phyloP scores from a whole-genome alignment of 495 filamentous ascomycete species.

The Penicillium macrosclerotiorum region DNA sequence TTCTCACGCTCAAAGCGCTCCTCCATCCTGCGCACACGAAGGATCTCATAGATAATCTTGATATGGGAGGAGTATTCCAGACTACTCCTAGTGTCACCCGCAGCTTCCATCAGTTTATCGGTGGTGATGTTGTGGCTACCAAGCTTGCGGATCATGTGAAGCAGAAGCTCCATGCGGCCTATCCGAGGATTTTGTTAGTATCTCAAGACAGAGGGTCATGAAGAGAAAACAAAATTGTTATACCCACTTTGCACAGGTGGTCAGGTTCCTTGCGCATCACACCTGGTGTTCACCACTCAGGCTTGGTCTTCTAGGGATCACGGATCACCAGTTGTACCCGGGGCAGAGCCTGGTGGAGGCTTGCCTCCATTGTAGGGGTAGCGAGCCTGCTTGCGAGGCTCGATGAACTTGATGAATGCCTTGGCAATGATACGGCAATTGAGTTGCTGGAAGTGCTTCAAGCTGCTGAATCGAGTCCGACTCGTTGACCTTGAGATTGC shows the following conservation, averaged over 20 bases:
- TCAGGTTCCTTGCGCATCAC: conserved; percentile 78
- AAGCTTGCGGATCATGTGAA: conserved; percentile 46
- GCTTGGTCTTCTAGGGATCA: conserved; percentile 45
- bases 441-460: conserved; percentile 69
- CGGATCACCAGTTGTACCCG: conserved; percentile 40
- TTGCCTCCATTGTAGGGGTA: conserved; percentile 72
- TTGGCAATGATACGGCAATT: conserved; percentile 67
- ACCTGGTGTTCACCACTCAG: conserved; percentile 76
- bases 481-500: conserved; percentile 36
- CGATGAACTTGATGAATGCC: conserved; percentile 74
- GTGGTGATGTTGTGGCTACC: conserved; percentile 34
- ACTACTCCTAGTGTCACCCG: conserved; percentile 39
- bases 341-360: conserved; percentile 29
- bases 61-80: conserved; percentile 35
- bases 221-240: too few species aligned
- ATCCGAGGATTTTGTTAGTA: background rate
- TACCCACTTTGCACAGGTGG: conserved; percentile 75
- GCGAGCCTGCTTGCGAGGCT: conserved; percentile 78
- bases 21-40: conserved; percentile 52
- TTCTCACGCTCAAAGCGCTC: conserved; percentile 50
- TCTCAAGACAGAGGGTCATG: too few species aligned
- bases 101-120: conserved; percentile 42
- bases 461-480: conserved; percentile 42
- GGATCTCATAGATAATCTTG: conserved; percentile 51
- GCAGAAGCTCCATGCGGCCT: conserved; percentile 42